Base-by-base conservation (phyloP, 2,329 filamentous ascomycete species). In the Chrysoporthe cubensis region DNA sequence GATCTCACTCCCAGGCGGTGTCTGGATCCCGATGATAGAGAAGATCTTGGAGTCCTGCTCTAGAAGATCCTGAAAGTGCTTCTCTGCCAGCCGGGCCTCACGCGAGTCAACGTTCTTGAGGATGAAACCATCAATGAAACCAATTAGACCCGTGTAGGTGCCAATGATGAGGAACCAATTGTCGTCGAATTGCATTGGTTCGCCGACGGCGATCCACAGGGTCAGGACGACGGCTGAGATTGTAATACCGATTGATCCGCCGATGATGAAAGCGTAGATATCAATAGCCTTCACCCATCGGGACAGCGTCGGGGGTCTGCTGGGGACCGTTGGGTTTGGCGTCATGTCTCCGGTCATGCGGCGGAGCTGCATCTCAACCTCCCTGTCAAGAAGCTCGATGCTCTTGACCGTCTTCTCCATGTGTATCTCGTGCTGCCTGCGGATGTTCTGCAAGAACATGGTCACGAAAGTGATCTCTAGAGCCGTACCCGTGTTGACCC, bases 161-260 rank as follows among this genome's bases (percentile, higher is more conserved):
- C 82, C 82, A 60, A 83, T 83, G 18, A 83, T 76, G 0, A 83
- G 77, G 78, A 80, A 83, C 82, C 82, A 84, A 72, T 80, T 83
- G 66, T 75, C 72, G 66, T 78, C 76, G 70, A 80, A 83, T 2
- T 75, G 57, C 66, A 83, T 76, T 4, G 75, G 57, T 4, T 78
- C 78, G 1, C 81, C 81, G 9, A 81, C 74, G 5, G 75, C 72
- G 11, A 80, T 62, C 81, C 81, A 83, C 2, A 74, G 73, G 16
- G 74, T 69, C 32, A 78, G 71, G 21, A 81, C 80, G 7, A 75
- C 54, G 4, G 78, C 50, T 4, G 82, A 78, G 57, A 83, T 73
- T 1, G 72, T 70, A 18, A 83, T 76, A 0, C 81, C 80, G 4
- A 79, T 74, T 0, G 80, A 74, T 0, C 80, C 80, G 0, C 81